A percentile compares a stretch with the other conserved stretches of the same genome.
These are phyloP conservation scores for Tephrocybe sp. DNA, from an alignment of 768 basidiomycete species.

Conservation along the genomic window DNA sequence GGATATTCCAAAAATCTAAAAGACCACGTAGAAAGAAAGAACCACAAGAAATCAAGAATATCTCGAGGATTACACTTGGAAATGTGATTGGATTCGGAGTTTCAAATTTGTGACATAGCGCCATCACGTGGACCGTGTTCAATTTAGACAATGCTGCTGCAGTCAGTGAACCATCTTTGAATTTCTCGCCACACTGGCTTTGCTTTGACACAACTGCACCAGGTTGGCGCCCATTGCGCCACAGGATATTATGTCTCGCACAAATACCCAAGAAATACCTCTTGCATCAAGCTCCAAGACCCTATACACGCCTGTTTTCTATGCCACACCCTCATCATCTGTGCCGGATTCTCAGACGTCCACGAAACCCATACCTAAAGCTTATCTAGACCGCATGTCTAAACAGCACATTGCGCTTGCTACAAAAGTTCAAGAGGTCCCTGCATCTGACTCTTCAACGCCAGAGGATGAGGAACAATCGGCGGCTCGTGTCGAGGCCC, in stretches of 20 bases:
- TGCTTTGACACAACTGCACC: neutral
- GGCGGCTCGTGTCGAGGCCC: constrained; percentile 22
- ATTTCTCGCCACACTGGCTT: too few species aligned
- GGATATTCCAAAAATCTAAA: too few species aligned
- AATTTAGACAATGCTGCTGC: too few species aligned
- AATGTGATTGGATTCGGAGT: too few species aligned
- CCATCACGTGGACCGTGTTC: too few species aligned
- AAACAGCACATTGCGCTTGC: constrained; percentile 25
- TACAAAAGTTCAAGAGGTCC: constrained; percentile 26
- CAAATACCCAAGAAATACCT: neutral
- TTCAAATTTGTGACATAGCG: too few species aligned
- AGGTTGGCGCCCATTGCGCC: neutral
- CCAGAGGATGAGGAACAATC: constrained; percentile 14
- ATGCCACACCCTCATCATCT: constrained; percentile 14
- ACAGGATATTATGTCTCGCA: constrained; percentile 3
- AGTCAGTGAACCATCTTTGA: too few species aligned
- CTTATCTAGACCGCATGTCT: constrained; percentile 21
- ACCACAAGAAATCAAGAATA: too few species aligned
- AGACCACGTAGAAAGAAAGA: too few species aligned
- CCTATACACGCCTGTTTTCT: constrained; percentile 18
- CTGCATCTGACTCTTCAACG: constrained; percentile 18
- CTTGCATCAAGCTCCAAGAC: constrained; percentile 14
- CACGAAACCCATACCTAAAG: constrained; percentile 8
- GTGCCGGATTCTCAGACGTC: neutral
- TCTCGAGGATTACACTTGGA: too few species aligned